Conservation (phyloP, 768 basidiomycete genomes). For the Panellus pusillus region DNA sequence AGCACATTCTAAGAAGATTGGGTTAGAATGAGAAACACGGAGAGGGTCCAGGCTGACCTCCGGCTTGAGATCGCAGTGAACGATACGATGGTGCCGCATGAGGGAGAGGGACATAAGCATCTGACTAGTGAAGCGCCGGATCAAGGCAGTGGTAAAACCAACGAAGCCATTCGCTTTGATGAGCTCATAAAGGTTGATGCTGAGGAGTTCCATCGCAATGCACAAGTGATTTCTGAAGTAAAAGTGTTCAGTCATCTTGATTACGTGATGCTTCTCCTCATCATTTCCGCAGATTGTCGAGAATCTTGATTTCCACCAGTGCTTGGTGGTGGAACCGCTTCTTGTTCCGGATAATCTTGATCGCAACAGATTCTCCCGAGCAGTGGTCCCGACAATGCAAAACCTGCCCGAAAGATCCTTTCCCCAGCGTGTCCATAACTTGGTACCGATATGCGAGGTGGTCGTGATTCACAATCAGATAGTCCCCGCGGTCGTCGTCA, state of each 20-base stretch:
- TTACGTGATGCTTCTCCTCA: slow-evolving; percentile 92
- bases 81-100: slow-evolving; percentile 96
- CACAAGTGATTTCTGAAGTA: slow-evolving; percentile 97
- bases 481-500: slow-evolving; percentile 98
- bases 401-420: slow-evolving; percentile 98
- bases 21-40: slow-evolving; percentile 5
- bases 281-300: slow-evolving; percentile 97
- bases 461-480: slow-evolving; percentile 84
- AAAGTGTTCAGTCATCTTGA: slow-evolving; percentile 98
- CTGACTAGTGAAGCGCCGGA: slow-evolving; percentile 94
- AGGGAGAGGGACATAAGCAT: slow-evolving; percentile 90
- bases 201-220: slow-evolving; percentile 96
- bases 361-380: slow-evolving; percentile 93
- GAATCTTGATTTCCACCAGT: slow-evolving; percentile 97
- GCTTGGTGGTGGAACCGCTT: slow-evolving; percentile 99
- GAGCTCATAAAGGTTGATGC: slow-evolving; percentile 97
- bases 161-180: slow-evolving; percentile 99
- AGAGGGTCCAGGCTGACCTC: slow-evolving; percentile 58
- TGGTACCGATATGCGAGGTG: slow-evolving; percentile 98
- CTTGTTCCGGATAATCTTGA: slow-evolving; percentile 99
- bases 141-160: slow-evolving; percentile 94
- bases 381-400: slow-evolving; percentile 93
- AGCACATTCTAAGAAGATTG: slow-evolving; percentile 75
- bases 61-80: slow-evolving; percentile 98
- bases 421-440: slow-evolving; percentile 87